Conservation (phyloP, 164 flowering plant species). For the Platanus orientalis region DNA sequence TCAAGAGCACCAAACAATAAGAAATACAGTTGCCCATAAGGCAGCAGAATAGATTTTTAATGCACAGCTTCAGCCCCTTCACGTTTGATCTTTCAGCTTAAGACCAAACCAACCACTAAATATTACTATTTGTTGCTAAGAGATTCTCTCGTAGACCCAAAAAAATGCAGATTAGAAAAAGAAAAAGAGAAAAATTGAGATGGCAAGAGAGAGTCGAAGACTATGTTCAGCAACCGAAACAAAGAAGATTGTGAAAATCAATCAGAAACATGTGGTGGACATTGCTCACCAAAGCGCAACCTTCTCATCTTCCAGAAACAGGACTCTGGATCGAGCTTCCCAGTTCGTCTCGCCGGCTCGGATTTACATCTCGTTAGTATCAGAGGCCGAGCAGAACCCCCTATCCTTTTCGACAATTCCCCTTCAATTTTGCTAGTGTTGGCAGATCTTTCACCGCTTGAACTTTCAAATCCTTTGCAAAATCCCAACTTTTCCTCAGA, state of each 20-base stretch:
- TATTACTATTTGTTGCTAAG: constrained; percentile 6
- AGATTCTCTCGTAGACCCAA: constrained; percentile 26
- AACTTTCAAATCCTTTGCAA: constrained; percentile 13
- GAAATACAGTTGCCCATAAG: constrained; percentile 13
- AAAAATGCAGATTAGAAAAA: background rate
- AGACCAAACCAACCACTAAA: background rate
- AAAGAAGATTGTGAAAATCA: background rate
- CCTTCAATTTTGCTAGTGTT: background rate
- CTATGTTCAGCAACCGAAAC: background rate
- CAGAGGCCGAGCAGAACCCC: constrained; percentile 10
- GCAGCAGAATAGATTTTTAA: constrained; percentile 1
- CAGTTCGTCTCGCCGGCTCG: constrained; percentile 47
- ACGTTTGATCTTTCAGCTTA: constrained; percentile 8
- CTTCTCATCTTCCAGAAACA: constrained; percentile 28
- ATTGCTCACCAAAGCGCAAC: constrained; percentile 20
- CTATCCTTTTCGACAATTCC: background rate
- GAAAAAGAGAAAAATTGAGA: background rate
- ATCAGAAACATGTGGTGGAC: constrained; percentile 12
- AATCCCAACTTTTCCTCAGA: constrained; percentile 15
- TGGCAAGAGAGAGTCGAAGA: background rate
- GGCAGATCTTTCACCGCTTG: background rate
- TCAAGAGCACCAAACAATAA: background rate
- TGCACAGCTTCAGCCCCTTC: no score
- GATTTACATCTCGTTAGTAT: constrained; percentile 44
- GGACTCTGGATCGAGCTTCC: constrained; percentile 23